Evolutionary conservation across 257 asterid genomes (phyloP).

Genomic region (Prunella vulgaris): DNA sequence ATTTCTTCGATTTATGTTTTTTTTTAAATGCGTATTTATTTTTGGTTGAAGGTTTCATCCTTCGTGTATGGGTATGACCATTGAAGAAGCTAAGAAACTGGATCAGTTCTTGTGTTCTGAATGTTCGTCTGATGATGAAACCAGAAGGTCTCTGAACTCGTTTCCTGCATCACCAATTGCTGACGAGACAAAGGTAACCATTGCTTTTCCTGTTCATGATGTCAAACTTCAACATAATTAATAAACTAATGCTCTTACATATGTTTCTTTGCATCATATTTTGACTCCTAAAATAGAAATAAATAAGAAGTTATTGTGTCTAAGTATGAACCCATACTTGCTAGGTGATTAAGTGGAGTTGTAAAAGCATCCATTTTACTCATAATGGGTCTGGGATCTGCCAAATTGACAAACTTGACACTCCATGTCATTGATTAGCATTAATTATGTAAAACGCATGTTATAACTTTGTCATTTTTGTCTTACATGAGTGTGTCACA

Average conservation of each 20-base stretch:
- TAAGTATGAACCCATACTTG: neutral
- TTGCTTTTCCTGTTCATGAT: slow-evolving; percentile 7
- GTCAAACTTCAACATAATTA: neutral
- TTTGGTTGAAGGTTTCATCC: slow-evolving; percentile 73
- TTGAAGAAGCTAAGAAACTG: slow-evolving; percentile 77
- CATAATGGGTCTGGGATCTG: too few species aligned
- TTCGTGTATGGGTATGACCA: slow-evolving; percentile 78
- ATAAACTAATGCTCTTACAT: neutral
- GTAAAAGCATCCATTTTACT: too few species aligned
- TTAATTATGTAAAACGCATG: neutral
- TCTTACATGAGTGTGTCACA: neutral
- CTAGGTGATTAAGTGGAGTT: neutral
- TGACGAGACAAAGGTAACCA: slow-evolving; percentile 41
- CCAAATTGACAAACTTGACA: too few species aligned
- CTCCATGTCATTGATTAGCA: neutral
- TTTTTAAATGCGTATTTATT: neutral
- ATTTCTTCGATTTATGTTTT: neutral
- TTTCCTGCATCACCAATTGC: slow-evolving; percentile 55
- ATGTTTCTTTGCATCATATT: neutral
- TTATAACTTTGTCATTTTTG: neutral
- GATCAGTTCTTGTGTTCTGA: slow-evolving; percentile 80
- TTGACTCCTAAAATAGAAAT: neutral
- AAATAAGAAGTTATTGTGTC: too few species aligned
- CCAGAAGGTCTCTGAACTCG: slow-evolving; percentile 61
- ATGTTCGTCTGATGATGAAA: slow-evolving; percentile 77